Evolutionary conservation across 257 asterid species (phyloP).

Genomic region (Solanum paucissectum): DNA sequence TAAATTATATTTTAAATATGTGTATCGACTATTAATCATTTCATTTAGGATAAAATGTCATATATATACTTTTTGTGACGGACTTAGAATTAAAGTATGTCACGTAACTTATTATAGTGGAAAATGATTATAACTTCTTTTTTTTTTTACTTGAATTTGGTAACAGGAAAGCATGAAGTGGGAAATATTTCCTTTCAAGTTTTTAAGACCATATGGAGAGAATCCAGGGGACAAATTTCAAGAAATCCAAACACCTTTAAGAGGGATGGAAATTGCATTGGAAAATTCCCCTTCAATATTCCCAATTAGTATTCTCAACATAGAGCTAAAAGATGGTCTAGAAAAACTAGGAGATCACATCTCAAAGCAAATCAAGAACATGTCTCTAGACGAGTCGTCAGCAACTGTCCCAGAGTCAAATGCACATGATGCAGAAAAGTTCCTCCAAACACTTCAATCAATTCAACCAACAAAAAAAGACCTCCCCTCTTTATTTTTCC

Average conservation of each 20-base stretch:
- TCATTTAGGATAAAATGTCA: not conserved
- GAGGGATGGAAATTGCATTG: conserved; percentile 67
- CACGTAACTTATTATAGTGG: not conserved
- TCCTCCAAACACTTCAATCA: conserved; percentile 43
- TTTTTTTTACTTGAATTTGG: not conserved
- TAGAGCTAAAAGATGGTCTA: conserved; percentile 29
- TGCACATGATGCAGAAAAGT: conserved; percentile 10
- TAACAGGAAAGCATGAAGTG: conserved; percentile 75
- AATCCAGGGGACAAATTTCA: conserved; percentile 46
- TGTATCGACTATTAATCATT: not conserved
- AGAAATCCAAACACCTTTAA: conserved; percentile 44
- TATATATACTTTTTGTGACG: not conserved
- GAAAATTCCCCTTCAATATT: conserved; percentile 20
- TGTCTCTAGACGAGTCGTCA: conserved; percentile 18
- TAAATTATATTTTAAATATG: not conserved
- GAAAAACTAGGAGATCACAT: conserved; percentile 22
- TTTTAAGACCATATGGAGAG: conserved; percentile 29
- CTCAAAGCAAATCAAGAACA: conserved; percentile 32
- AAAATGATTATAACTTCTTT: not conserved
- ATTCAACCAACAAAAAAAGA: conserved; percentile 14
- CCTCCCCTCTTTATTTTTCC: conserved; percentile 51
- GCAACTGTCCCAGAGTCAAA: conserved; percentile 37
- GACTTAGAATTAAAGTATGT: not conserved
- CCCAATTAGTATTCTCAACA: conserved; percentile 17
- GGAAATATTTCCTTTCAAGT: conserved; percentile 51